These are phyloP conservation scores for Vickermania ingenoplastis DNA, from an alignment of 208 protist species.

Conservation along the genomic window DNA sequence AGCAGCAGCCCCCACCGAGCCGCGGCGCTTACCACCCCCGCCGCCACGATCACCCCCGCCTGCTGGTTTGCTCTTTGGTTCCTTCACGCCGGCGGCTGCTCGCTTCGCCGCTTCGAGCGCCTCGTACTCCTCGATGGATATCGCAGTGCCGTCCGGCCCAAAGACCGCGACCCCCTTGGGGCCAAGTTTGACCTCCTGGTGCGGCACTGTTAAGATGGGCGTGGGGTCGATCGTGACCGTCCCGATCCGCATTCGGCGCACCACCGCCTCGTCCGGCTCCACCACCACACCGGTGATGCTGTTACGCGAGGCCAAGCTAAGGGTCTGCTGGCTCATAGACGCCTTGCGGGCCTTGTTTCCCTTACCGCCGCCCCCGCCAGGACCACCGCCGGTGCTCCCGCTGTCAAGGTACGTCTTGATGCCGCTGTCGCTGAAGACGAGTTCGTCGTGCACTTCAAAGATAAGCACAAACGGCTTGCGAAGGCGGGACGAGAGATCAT, in stretches of 20 bases:
- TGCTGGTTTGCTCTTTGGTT: not conserved
- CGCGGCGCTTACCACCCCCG: not conserved
- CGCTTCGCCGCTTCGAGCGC: not conserved
- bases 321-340: not conserved
- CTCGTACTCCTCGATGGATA: not conserved
- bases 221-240: not conserved
- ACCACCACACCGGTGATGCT: not conserved
- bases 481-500: constrained; percentile 10
- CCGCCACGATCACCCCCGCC: not conserved
- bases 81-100: not conserved
- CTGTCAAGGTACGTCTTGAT: not conserved
- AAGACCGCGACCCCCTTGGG: not conserved
- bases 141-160: not conserved
- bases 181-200: not conserved
- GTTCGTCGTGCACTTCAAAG: constrained; percentile 12
- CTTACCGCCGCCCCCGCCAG: not conserved
- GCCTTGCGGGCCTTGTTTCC: not conserved
- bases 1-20: not conserved
- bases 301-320: not conserved
- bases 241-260: not conserved
- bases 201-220: not conserved
- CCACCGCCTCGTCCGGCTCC: not conserved
- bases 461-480: constrained; percentile 6
- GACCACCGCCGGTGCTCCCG: not conserved
- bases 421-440: constrained; percentile 8